Conservation (phyloP, 1,284 basidiomycete species). For the Cryptococcus wingfieldii region DNA sequence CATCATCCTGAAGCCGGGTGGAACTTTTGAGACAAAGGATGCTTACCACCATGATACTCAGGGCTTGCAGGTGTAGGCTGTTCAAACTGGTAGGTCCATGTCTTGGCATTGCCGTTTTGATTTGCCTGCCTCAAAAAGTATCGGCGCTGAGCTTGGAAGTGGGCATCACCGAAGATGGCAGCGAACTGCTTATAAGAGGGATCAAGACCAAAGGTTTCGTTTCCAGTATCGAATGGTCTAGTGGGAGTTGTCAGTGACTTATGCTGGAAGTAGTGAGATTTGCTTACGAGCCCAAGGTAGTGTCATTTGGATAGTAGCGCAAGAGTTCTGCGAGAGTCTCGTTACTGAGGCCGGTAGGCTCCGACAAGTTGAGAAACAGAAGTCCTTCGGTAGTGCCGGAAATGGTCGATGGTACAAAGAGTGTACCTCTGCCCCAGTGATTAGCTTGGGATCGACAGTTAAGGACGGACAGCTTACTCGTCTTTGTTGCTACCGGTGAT, state of each 20-base stretch:
- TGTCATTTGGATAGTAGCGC: constrained; percentile 29
- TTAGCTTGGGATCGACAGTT: not conserved
- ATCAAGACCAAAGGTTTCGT: constrained; percentile 33
- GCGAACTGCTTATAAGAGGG: constrained; percentile 27
- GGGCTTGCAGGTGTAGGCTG: constrained; percentile 14
- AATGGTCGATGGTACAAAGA: constrained; percentile 29
- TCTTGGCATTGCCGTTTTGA: constrained; percentile 19
- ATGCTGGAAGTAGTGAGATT: not conserved
- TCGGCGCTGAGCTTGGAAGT: constrained; percentile 33
- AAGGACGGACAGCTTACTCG: constrained; percentile 26
- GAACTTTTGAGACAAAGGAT: not conserved
- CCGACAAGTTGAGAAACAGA: constrained; percentile 20
- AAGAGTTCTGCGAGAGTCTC: constrained; percentile 18
- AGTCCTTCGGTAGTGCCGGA: constrained; percentile 12
- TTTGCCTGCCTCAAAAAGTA: constrained; percentile 30
- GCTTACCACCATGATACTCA: constrained; percentile 22
- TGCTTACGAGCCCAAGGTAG: constrained; percentile 29
- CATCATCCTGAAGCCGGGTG: not conserved
- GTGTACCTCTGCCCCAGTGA: constrained; percentile 25
- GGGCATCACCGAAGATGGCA: constrained; percentile 30
- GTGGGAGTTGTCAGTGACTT: not conserved
- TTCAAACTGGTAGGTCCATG: constrained; percentile 39
- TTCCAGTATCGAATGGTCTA: constrained; percentile 41
- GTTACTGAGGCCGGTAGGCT: constrained; percentile 15
- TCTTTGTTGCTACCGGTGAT: constrained; percentile 46